Base-by-base conservation (phyloP, 768 basidiomycete genomes). In the Lentinula sp. region DNA sequence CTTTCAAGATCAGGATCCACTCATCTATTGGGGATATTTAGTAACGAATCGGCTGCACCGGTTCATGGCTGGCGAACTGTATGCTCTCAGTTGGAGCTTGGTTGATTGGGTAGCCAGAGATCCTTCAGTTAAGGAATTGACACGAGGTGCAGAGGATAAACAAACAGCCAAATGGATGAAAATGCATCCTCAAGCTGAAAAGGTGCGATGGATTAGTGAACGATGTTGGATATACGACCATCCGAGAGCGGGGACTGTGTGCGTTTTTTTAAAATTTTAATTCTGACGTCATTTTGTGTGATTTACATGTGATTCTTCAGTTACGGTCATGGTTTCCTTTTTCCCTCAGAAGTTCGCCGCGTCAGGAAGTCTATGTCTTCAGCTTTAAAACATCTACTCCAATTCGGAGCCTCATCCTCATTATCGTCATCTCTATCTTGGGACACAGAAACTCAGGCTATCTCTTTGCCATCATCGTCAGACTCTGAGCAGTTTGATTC, bases 151-250 rank as follows among this genome's bases (percentile, higher is more conserved):
- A 0, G 95, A 98, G 78, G 95, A 98, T 74, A 95, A 97, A 72
- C 88, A 93, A 66, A 91, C 91, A 5, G 86, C 93, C 7, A 90
- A 86, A 64, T 98, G 95, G 95, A 93, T 98, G 85, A 79, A 82
- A 18, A 68, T 86, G 57, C 95, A 97, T 74, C 95, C 95, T 0
- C 83, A 81, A 48, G 84, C 89, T 13, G 74, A 81, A 33, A 82
- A 89, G 65, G 84, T 99, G 43, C 84, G 93, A 48, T 98, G 96
- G 95, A 81, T 82, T 36, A 88, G 90, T 66, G 95, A 99, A 69
- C 84, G 88, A 32, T 98, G 96, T 73, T 96, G 93, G 92, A 93
- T 99, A 65, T 98, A 99, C 73, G 95, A 99, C 70, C 96, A 98
- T 74, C 96, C 96, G 1, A 88, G 93, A 53, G 86, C 91, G 15